Evolutionary conservation across 2,329 filamentous ascomycete genomes (phyloP).

Genomic region (Cladophialophora carrionii): DNA sequence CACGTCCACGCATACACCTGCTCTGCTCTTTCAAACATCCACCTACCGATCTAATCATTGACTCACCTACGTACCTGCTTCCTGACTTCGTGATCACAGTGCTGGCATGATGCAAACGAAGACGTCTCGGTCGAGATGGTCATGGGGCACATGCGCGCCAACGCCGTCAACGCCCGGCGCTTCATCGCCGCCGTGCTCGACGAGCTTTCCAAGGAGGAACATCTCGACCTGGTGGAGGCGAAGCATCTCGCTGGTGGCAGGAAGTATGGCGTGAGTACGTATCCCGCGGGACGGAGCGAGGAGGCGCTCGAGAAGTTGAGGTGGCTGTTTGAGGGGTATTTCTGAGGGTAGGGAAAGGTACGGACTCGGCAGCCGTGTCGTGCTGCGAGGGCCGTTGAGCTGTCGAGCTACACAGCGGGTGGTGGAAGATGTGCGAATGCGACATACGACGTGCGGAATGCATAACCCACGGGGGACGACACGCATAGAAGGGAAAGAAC

Average conservation of each 20-base stretch:
- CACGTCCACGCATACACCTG: neutral
- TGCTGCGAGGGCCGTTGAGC: neutral
- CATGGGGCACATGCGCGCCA: slow-evolving; percentile 93
- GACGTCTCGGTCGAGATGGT: slow-evolving; percentile 97
- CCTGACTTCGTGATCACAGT: slow-evolving; percentile 47
- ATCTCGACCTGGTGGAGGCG: slow-evolving; percentile 73
- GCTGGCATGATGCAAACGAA: slow-evolving; percentile 82
- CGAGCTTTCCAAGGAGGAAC: slow-evolving; percentile 76
- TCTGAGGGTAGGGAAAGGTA: slow-evolving; percentile 14
- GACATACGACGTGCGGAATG: neutral
- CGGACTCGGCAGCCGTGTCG: neutral
- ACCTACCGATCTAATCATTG: too few relatives aligned
- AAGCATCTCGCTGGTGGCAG: slow-evolving; percentile 79
- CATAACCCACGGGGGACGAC: neutral
- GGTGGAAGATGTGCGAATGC: neutral
- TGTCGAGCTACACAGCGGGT: neutral
- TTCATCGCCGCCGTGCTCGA: slow-evolving; percentile 87
- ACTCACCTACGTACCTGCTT: neutral
- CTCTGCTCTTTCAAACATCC: too few relatives aligned
- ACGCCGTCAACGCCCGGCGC: slow-evolving; percentile 81
- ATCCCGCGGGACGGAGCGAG: slow-evolving; percentile 70
- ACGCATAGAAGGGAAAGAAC: neutral
- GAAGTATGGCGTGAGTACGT: slow-evolving; percentile 83
- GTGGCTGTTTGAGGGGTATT: slow-evolving; percentile 76
- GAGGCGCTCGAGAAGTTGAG: slow-evolving; percentile 78